Evolutionary conservation across 805 yeast species (phyloP).

Genomic region (Pichia rugopelliculosa): DNA sequence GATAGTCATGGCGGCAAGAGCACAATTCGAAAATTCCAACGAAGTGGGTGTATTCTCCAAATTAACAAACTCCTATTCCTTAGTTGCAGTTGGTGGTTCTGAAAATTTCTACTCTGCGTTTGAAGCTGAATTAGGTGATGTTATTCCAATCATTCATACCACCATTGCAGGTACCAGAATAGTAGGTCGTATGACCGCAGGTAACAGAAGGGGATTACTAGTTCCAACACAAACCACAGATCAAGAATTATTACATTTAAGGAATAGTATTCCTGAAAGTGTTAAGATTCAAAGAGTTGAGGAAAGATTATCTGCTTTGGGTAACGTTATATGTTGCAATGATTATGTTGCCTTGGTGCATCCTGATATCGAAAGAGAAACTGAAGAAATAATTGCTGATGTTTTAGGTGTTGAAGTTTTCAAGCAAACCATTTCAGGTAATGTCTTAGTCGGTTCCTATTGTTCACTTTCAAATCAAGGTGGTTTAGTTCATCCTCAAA

Average conservation of each 20-base stretch:
- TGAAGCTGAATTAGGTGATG: slow-evolving; percentile 96
- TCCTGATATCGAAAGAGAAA: slow-evolving; percentile 98
- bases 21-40: slow-evolving; percentile 78
- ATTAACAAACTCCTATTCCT: slow-evolving; percentile 90
- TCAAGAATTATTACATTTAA: slow-evolving; percentile 93
- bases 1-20: slow-evolving; percentile 53
- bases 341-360: slow-evolving; percentile 98
- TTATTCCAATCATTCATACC: slow-evolving; percentile 92
- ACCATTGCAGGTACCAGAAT: slow-evolving; percentile 98
- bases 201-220: slow-evolving; percentile 92
- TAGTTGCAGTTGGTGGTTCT: slow-evolving; percentile 96
- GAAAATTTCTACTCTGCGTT: slow-evolving; percentile 80
- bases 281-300: slow-evolving; percentile 97
- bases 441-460: slow-evolving; percentile 94
- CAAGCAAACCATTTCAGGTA: slow-evolving; percentile 98
- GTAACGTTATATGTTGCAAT: slow-evolving; percentile 96
- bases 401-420: slow-evolving; percentile 98
- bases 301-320: slow-evolving; percentile 93
- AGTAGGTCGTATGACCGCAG: slow-evolving; percentile 97
- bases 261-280: slow-evolving; percentile 92
- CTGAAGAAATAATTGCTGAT: slow-evolving; percentile 97
- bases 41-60: slow-evolving; percentile 94
- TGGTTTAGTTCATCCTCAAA: slow-evolving; percentile 96
- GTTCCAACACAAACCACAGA: slow-evolving; percentile 98
- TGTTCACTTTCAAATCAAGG: slow-evolving; percentile 95